Percentiles rank a stretch among this genome's conserved stretches.
These are phyloP conservation scores for Penicillium sp. DNA, from an alignment of 2,329 filamentous ascomycete species.

Conservation along the genomic window DNA sequence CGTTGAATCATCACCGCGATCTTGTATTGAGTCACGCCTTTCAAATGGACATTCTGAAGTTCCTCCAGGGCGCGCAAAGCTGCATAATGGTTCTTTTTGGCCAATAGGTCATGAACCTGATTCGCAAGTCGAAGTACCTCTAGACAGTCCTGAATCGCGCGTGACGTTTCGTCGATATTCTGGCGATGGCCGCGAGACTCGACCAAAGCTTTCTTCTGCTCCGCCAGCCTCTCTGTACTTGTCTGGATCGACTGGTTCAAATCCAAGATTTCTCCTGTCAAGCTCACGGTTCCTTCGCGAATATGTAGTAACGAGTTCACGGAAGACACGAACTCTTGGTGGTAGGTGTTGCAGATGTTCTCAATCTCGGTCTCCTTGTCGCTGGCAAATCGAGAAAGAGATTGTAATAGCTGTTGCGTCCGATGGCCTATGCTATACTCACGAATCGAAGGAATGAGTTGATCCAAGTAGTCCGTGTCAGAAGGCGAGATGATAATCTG, in stretches of 20 bases:
- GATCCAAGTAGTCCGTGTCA: conserved; percentile 91
- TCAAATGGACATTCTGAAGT: conserved; percentile 91
- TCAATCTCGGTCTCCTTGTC: conserved; percentile 91
- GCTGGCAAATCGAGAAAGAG: conserved; percentile 75
- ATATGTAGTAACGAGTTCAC: conserved; percentile 92
- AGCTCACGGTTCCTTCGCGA: conserved; percentile 79
- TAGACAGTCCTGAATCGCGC: conserved; percentile 84
- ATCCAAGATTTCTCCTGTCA: conserved; percentile 87
- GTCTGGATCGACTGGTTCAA: conserved; percentile 93
- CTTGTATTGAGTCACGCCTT: conserved; percentile 90
- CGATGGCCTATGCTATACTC: conserved; percentile 77
- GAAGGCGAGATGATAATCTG: conserved; percentile 91
- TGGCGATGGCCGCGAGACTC: conserved; percentile 88
- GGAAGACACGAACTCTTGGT: conserved; percentile 92
- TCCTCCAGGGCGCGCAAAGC: conserved; percentile 92
- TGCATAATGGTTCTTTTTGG: conserved; percentile 92
- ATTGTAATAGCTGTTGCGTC: conserved; percentile 70
- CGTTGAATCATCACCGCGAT: conserved; percentile 94
- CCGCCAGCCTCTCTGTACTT: conserved; percentile 89
- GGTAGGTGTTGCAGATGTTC: conserved; percentile 87
- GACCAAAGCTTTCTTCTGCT: conserved; percentile 90
- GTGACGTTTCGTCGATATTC: conserved; percentile 90
- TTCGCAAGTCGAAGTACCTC: conserved; percentile 92
- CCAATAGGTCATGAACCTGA: conserved; percentile 85
- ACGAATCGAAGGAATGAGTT: conserved; percentile 89